Evolutionary conservation across 768 basidiomycete species (phyloP), one percentile per base, ranked within the genome.

Genomic region (Pulveroboletus sp.): DNA sequence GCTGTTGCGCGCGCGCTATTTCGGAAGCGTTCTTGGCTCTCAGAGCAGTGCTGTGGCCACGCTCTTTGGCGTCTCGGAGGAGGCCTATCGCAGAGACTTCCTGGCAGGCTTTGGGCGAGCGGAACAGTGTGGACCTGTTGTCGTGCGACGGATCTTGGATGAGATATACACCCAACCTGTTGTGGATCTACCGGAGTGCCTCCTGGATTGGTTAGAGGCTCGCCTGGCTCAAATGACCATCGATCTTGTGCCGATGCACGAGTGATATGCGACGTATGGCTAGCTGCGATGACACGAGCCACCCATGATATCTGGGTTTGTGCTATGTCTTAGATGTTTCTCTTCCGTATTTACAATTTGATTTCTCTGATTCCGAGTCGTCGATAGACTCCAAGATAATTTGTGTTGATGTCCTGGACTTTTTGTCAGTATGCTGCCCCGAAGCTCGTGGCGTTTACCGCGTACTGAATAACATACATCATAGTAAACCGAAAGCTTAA

Each of bases 51-150:
- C 52, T 18, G 76, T 89, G 42, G 66, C 83, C 10, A 58, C 69
- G 17, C 72, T 87, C 54, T 65, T 89, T 36, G 79, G 79, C 18
- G 61, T 89, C 7, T 57, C 76, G 0, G 86, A 84, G 57, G 76
- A 73, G 8, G 78, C 79, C 54, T 91, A 90, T 59, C 75, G 87
- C 49, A 77, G 73, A 56, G 79, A 77, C 33, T 89, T 83, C 64
- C 68, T 92, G 33, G 70, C 79, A 37, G 89, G 89, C 18, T 91
- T 90, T 63, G 81, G 83, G 12, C 73, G 86, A 47, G 89, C 88
- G 35, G 88, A 90, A 55, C 85, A 89, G 58, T 86, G 81, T 56
- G 81, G 81, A 39, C 68, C 68, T 18, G 69, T 76, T 5, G 79
- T 89, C 42, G 82, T 77, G 3, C 75, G 76, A 59, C 76, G 76